Base-by-base conservation (phyloP, 805 yeast genomes). In the Brettanomyces nanus region DNA sequence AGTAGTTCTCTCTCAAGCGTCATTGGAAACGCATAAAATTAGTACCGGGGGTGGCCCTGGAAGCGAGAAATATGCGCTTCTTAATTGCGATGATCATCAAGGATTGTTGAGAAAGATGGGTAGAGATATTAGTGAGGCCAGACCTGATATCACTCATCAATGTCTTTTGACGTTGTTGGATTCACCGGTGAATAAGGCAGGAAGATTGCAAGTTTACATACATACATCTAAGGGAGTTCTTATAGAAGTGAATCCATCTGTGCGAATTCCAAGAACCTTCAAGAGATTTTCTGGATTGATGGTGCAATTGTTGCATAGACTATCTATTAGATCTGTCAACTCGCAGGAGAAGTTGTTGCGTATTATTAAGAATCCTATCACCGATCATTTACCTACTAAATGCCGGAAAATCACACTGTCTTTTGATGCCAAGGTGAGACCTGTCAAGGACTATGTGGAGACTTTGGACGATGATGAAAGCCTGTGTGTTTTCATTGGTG, bases 61-160 rank as follows among this genome's bases (percentile, higher is more conserved):
- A 36, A 94, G 90, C 36, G 97, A 92, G 56, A 86, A 92, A 60
- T 92, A 81, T 56, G 97, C 95, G 0, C 65, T 92, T 43, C 70
- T 92, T 54, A 92, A 92, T 66, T 92, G 98, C 69, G 98, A 92
- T 61, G 98, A 92, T 59, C 98, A 92, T 60, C 98, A 92, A 65
- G 97, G 97, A 13, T 68, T 90, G 37, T 68, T 92, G 52, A 82
- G 90, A 60, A 90, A 87, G 58, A 86, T 90, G 95, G 95, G 95
- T 37, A 77, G 97, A 57, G 97, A 92, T 56, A 90, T 92, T 46
- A 85, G 95, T 35, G 98, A 92, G 57, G 97, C 97, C 6, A 78
- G 98, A 61, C 98, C 98, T n/a, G 98, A 92, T 61, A 92, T 92
- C 53, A 92, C 98, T 31, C 98, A 92, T 59, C 98, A 90, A 64